A percentile compares a stretch with the other conserved stretches of the same genome.
These are phyloP conservation scores for Moelleriella libera DNA, from an alignment of 2,329 filamentous ascomycete genomes.

Conservation along the genomic window DNA sequence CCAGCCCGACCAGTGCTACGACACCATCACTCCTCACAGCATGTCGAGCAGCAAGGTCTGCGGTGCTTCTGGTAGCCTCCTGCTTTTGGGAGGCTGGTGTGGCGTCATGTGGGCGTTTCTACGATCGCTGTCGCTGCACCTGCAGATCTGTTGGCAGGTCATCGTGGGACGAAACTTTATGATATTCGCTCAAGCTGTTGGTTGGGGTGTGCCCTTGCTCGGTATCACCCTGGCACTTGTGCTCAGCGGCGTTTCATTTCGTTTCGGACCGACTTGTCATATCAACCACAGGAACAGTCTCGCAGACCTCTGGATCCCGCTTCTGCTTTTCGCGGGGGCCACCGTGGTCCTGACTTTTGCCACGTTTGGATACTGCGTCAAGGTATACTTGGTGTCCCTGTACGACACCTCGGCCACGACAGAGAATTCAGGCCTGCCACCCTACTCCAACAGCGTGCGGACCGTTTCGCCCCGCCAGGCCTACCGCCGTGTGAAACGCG, in stretches of 20 bases:
- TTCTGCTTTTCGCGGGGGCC: constrained; percentile 62
- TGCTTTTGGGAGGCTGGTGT: constrained; percentile 75
- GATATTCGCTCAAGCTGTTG: constrained; percentile 63
- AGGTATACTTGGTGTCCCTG: constrained; percentile 80
- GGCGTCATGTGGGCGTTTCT: constrained; percentile 86
- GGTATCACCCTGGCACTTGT: constrained; percentile 65
- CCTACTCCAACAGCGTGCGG: constrained; percentile 58
- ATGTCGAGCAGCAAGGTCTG: constrained; percentile 75
- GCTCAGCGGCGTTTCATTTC: constrained; percentile 84
- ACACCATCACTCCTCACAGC: constrained; percentile 83
- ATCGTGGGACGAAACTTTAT: constrained; percentile 82
- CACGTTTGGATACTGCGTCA: constrained; percentile 86
- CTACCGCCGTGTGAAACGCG: constrained; percentile 72
- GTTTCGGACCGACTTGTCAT: constrained; percentile 84
- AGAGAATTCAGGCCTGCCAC: constrained; percentile 55
- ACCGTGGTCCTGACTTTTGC: constrained; percentile 70
- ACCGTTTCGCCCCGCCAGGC: constrained; percentile 75
- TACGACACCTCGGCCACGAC: constrained; percentile 59
- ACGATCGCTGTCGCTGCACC: constrained; percentile 77
- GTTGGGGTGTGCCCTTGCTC: constrained; percentile 71
- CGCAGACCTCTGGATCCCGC: constrained; percentile 78
- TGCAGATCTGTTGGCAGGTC: constrained; percentile 97
- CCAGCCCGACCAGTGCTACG: constrained; percentile 68
- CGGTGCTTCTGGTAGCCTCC: constrained; percentile 73
- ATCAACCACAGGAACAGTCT: constrained; percentile 83